phyloP scores from a whole-genome alignment of 495 filamentous ascomycete species.

The Penicillium herquei region DNA sequence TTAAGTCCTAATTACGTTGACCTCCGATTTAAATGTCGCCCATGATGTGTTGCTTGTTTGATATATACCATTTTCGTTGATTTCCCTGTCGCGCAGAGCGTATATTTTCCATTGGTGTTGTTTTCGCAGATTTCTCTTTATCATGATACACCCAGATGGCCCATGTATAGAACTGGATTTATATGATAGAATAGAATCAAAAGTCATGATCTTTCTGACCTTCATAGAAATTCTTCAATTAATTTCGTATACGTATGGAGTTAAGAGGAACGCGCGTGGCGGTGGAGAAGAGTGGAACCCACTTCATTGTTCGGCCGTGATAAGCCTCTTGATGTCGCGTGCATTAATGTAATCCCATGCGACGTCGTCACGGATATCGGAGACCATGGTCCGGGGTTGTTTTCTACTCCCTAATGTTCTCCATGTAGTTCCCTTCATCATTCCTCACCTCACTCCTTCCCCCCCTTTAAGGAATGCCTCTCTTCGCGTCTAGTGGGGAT shows the following conservation, averaged over 20 bases:
- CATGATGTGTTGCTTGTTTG: slow-evolving; percentile 16
- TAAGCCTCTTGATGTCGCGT: slow-evolving; percentile 9
- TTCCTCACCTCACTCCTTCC: slow-evolving; percentile 13
- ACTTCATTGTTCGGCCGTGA: slow-evolving; percentile 5
- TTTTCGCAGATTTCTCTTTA: not conserved
- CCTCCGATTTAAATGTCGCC: slow-evolving; percentile 13
- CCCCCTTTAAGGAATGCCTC: slow-evolving; percentile 10
- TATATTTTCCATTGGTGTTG: slow-evolving; percentile 4
- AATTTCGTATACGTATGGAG: not conserved
- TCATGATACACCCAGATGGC: not conserved
- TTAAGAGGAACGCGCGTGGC: slow-evolving; percentile 4
- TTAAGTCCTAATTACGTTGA: slow-evolving; percentile 11
- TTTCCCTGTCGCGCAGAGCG: slow-evolving; percentile 5
- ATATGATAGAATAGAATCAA: slow-evolving; percentile 2
- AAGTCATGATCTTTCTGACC: not conserved
- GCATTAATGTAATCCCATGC: not conserved
- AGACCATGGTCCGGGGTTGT: not conserved
- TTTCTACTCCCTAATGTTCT: not conserved
- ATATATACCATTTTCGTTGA: slow-evolving; percentile 22
- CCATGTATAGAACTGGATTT: not conserved
- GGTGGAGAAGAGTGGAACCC: slow-evolving; percentile 12
- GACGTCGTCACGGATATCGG: too few relatives aligned
- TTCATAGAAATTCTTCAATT: too few relatives aligned
- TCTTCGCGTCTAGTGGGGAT: slow-evolving; percentile 15
- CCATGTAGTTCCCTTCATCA: not conserved